Evolutionary conservation across 129 eudicot species (phyloP).

Genomic region (Pittosporum tobira): DNA sequence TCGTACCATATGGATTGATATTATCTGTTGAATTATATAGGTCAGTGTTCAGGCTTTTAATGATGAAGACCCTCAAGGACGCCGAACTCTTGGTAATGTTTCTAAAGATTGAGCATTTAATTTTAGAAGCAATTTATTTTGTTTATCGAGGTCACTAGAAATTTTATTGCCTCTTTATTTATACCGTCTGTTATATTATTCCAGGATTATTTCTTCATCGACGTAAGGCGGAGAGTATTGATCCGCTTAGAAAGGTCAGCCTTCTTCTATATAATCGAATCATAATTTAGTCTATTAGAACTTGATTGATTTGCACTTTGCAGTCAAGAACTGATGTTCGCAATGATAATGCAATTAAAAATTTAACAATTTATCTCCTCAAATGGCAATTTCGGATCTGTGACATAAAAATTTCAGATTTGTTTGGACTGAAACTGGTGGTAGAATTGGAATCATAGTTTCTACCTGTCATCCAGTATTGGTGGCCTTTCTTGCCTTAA

Average conservation of each 20-base stretch:
- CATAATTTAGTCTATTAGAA: not conserved
- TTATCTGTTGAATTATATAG: slow-evolving; percentile 28
- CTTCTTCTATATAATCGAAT: not conserved
- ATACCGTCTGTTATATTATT: slow-evolving; percentile 4
- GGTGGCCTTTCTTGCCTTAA: no score
- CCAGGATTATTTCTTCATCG: slow-evolving; percentile 95
- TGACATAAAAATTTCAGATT: no score
- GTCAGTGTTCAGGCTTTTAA: slow-evolving; percentile 97
- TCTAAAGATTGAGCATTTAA: not conserved
- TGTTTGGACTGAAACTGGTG: no score
- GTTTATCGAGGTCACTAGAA: not conserved
- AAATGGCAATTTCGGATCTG: no score
- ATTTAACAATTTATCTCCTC: not conserved
- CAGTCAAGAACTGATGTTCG: no score
- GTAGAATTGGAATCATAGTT: no score
- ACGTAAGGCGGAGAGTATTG: slow-evolving; percentile 85
- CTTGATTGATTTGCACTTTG: not conserved
- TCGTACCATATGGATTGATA: slow-evolving; percentile 9
- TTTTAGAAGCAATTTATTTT: not conserved
- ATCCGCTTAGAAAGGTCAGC: slow-evolving; percentile 78
- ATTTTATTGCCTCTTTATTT: not conserved
- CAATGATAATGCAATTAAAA: not conserved
- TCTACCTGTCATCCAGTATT: no score
- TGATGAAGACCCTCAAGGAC: slow-evolving; percentile 99
- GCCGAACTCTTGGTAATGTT: slow-evolving; percentile 83